Evolutionary conservation across 805 yeast genomes (phyloP), one percentile per base, ranked within the genome.

Genomic region (Phaffomyces antillensis): DNA sequence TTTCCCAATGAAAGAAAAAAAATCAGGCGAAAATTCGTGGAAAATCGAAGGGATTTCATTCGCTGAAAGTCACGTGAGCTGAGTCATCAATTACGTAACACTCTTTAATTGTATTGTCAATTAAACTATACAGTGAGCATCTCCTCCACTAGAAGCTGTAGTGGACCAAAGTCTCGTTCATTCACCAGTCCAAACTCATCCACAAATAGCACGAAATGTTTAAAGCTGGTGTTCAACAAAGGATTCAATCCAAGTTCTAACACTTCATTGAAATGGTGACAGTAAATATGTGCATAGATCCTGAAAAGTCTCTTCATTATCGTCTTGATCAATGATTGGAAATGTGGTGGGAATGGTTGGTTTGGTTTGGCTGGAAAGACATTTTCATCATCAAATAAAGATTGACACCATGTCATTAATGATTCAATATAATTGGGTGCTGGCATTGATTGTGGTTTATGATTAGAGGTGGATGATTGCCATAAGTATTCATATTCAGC

Each of bases 221-320:
- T 93, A 58, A 91, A 78, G 57, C 96, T 84, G 7, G 99, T 91
- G 61, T 93, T 93, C 53, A 91, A 72, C 56, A 91, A 96, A 12
- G 95, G 85, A 62, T 90, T 96, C 55, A 91, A 70, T 3, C 96
- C 96, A 54, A 93, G 72, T 61, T 90, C 98, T 36, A 89, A 78
- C 46, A 93, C 86, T 64, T 91, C 96, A 61, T 89, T 96, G 64
- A 93, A 91, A 63, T 93, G 99, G 60, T 93, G 98, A 60, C 99
- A 93, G 65, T 93, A 93, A 37, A 93, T 86, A 66, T 93, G 99
- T 1, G 99, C 98, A 60, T 93, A 93, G 4, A 93, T 89, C 61
- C 99, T 76, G 65, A 90, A 93, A 41, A 93, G 70, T 53, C 99
- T 77, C 65, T 91, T 88, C 72, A 93, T 79, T 39, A 93, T 87